Conservation (phyloP, 2,329 filamentous ascomycete species). For the Chaetomium globosum region DNA sequence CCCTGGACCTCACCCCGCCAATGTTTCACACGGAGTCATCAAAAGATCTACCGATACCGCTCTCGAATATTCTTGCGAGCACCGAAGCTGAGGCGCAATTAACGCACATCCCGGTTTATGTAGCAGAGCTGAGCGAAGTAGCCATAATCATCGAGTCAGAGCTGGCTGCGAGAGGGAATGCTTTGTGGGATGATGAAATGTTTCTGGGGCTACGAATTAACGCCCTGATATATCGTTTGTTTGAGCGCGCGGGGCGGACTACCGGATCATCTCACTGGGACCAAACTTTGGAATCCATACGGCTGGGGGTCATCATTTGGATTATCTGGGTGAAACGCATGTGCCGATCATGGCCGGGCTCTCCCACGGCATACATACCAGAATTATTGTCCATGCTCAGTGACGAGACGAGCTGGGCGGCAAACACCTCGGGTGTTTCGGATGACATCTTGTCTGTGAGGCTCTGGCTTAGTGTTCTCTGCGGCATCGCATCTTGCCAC, state of each 20-base stretch:
- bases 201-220: conserved; percentile 9
- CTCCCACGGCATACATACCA: conserved; percentile 5
- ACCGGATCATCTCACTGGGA: background rate
- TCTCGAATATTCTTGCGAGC: background rate
- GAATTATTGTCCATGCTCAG: conserved; percentile 7
- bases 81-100: background rate
- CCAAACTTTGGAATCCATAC: conserved; percentile 1
- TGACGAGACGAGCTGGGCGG: background rate
- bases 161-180: conserved; percentile 6
- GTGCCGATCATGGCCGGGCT: conserved; percentile 10
- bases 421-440: background rate
- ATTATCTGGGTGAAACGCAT: conserved; percentile 12
- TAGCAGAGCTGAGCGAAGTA: conserved; percentile 3
- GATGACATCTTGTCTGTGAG: conserved; percentile 10
- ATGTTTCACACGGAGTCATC: background rate
- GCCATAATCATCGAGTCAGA: conserved; percentile 5
- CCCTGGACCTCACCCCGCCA: conserved; percentile 5
- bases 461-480: conserved; percentile 10
- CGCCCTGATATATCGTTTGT: conserved; percentile 2
- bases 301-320: conserved; percentile 7
- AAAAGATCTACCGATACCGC: conserved; percentile 4
- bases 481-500: conserved; percentile 5
- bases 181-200: conserved; percentile 9
- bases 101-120: conserved; percentile 1
- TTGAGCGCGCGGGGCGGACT: background rate